These are phyloP conservation scores for Penicillium oxalicum DNA, from an alignment of 2,329 filamentous ascomycete species.

Conservation along the genomic window DNA sequence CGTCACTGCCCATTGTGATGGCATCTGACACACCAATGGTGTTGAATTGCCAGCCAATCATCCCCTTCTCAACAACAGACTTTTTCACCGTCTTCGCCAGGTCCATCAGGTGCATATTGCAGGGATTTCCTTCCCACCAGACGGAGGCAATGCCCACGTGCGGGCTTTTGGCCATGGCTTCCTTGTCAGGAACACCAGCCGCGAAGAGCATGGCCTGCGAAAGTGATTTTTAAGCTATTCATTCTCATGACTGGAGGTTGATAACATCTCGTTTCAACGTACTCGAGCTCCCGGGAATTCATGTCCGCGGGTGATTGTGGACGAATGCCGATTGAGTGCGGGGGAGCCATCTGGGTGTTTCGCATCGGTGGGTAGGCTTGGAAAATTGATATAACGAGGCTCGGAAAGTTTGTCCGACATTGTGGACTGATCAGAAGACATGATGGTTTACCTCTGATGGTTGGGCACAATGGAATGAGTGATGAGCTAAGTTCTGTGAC, in stretches of 20 bases:
- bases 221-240: slow-evolving; percentile 4
- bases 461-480: too few relatives aligned
- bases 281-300: slow-evolving; percentile 90
- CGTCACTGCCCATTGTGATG: slow-evolving; percentile 93
- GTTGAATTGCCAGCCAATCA: slow-evolving; percentile 94
- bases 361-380: slow-evolving; percentile 48
- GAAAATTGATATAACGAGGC: slow-evolving; percentile 53
- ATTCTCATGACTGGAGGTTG: background rate
- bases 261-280: slow-evolving; percentile 5
- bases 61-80: slow-evolving; percentile 70
- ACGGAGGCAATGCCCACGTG: slow-evolving; percentile 88
- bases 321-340: slow-evolving; percentile 80
- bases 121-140: slow-evolving; percentile 97
- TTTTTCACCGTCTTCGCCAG: slow-evolving; percentile 83
- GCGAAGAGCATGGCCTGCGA: slow-evolving; percentile 86
- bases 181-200: slow-evolving; percentile 74
- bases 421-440: slow-evolving; percentile 21
- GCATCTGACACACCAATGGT: slow-evolving; percentile 85
- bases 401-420: slow-evolving; percentile 34
- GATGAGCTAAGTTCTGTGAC: too few relatives aligned
- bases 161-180: slow-evolving; percentile 83
- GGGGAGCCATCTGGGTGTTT: slow-evolving; percentile 51
- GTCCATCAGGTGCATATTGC: slow-evolving; percentile 75
- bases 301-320: slow-evolving; percentile 73
- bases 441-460: slow-evolving; percentile 3